Evolutionary conservation across 1,284 basidiomycete genomes (phyloP).

Genomic region (Inonotus obliquus): DNA sequence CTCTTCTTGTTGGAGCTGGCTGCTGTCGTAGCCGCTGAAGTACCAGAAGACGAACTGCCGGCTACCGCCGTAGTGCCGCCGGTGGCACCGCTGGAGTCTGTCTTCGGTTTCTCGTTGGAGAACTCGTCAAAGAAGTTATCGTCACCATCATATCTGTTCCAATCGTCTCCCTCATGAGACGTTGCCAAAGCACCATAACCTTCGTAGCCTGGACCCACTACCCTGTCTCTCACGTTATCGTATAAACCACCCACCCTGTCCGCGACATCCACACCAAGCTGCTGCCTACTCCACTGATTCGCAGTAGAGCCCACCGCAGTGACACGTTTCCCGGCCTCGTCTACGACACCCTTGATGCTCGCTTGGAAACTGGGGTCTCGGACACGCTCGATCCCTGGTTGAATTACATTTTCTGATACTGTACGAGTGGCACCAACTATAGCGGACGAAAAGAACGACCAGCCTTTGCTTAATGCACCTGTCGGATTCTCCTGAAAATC

Average conservation of each 20-base stretch:
- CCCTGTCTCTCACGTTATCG: slow-evolving; percentile 16
- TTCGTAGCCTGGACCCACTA: slow-evolving; percentile 13
- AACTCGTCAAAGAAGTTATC: slow-evolving; percentile 17
- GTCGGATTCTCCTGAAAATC: slow-evolving; percentile 80
- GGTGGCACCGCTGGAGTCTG: not conserved
- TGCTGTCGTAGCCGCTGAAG: not conserved
- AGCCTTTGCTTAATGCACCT: slow-evolving; percentile 76
- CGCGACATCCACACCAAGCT: slow-evolving; percentile 77
- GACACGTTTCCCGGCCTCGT: slow-evolving; percentile 61
- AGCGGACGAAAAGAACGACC: slow-evolving; percentile 76
- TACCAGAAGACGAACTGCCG: not conserved
- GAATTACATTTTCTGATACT: slow-evolving; percentile 77
- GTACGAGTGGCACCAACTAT: slow-evolving; percentile 67
- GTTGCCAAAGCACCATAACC: slow-evolving; percentile 18
- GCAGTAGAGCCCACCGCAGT: slow-evolving; percentile 52
- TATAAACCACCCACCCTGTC: slow-evolving; percentile 52
- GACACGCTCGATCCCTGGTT: slow-evolving; percentile 74
- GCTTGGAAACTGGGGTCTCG: slow-evolving; percentile 74
- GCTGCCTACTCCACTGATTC: slow-evolving; percentile 67
- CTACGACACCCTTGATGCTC: slow-evolving; percentile 63
- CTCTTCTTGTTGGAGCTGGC: slow-evolving; percentile 8
- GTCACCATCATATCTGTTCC: slow-evolving; percentile 17
- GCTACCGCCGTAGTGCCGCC: not conserved
- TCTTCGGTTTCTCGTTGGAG: slow-evolving; percentile 5
- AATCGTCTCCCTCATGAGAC: slow-evolving; percentile 14